Conservation (phyloP, 2,329 filamentous ascomycete genomes). For the Aspergillus aculeatinus region DNA sequence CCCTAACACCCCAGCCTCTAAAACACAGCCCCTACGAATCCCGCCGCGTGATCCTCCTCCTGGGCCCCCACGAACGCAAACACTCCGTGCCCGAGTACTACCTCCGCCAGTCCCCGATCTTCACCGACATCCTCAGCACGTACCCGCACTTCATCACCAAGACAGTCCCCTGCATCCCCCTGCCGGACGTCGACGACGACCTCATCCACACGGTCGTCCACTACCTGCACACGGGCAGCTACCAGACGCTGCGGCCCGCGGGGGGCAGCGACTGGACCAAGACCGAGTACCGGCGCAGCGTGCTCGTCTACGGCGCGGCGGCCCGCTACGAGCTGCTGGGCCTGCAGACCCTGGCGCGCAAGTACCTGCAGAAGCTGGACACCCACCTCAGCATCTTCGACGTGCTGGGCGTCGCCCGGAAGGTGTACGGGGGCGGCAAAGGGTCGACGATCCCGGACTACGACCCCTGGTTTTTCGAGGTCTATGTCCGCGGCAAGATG, state of each 20-base stretch:
- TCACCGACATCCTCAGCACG: conserved; percentile 4
- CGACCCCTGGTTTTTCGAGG: conserved; percentile 4
- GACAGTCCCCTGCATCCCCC: conserved; percentile 1
- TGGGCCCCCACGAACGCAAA: conserved; percentile 5
- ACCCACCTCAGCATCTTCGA: conserved; percentile 5
- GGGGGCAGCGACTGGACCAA: conserved; percentile 6
- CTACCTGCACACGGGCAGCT: conserved; percentile 1
- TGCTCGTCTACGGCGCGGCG: conserved; percentile 1
- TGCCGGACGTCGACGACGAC: conserved; percentile 6
- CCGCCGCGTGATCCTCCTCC: background rate
- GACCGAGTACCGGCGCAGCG: conserved; percentile 5
- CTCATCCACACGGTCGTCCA: conserved; percentile 4
- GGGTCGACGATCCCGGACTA: background rate
- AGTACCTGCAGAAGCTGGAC: conserved; percentile 7
- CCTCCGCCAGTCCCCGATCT: background rate
- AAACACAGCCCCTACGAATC: background rate
- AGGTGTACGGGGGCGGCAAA: background rate
- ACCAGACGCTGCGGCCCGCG: conserved; percentile 3
- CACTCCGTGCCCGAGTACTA: conserved; percentile 3
- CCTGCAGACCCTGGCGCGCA: background rate
- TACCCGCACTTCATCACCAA: conserved; percentile 5
- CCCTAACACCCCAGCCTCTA: background rate
- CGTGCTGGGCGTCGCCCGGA: background rate
- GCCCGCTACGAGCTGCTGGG: background rate
- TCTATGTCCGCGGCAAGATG: background rate